Evolutionary conservation across 2,329 filamentous ascomycete genomes (phyloP).

Genomic region (Xylariaceae sp.): DNA sequence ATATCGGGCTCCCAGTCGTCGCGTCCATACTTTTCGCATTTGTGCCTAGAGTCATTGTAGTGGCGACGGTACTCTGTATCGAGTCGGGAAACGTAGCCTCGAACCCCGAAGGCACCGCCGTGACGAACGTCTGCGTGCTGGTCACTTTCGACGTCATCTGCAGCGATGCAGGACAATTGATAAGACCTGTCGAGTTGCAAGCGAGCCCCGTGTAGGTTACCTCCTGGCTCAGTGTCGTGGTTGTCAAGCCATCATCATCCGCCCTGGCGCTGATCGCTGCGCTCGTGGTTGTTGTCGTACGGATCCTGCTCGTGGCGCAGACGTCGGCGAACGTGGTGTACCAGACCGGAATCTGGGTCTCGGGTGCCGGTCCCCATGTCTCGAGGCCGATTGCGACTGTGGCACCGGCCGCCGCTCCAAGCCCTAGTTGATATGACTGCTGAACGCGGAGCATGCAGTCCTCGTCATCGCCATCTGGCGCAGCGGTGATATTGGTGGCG

Average conservation of each 20-base stretch:
- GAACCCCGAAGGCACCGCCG: conserved; percentile 34
- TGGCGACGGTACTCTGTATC: conserved; percentile 26
- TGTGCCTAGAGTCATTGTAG: conserved; percentile 37
- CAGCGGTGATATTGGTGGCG: conserved; percentile 44
- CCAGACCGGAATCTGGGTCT: conserved; percentile 45
- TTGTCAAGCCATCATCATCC: conserved; percentile 1
- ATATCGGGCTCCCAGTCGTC: conserved; percentile 39
- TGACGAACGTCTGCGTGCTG: conserved; percentile 35
- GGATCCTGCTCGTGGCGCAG: conserved; percentile 31
- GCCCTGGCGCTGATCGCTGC: conserved; percentile 13
- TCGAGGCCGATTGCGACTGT: conserved; percentile 37
- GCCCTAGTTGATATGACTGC: conserved; percentile 46
- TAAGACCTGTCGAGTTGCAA: conserved; percentile 37
- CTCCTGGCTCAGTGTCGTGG: conserved; percentile 34
- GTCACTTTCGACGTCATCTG: conserved; percentile 39
- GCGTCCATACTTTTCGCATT: conserved; percentile 31
- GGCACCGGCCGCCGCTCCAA: conserved; percentile 52
- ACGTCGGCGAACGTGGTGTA: conserved; percentile 44
- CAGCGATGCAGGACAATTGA: conserved; percentile 47
- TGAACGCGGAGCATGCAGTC: conserved; percentile 41
- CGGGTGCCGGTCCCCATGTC: conserved; percentile 46
- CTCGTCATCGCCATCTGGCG: conserved; percentile 25
- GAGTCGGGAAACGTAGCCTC: conserved; percentile 36
- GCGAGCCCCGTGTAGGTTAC: conserved; percentile 39
- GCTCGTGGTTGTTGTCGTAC: conserved; percentile 13